These are phyloP conservation scores for Capsicum baccatum DNA, from an alignment of 257 asterid genomes.

Conservation along the genomic window DNA sequence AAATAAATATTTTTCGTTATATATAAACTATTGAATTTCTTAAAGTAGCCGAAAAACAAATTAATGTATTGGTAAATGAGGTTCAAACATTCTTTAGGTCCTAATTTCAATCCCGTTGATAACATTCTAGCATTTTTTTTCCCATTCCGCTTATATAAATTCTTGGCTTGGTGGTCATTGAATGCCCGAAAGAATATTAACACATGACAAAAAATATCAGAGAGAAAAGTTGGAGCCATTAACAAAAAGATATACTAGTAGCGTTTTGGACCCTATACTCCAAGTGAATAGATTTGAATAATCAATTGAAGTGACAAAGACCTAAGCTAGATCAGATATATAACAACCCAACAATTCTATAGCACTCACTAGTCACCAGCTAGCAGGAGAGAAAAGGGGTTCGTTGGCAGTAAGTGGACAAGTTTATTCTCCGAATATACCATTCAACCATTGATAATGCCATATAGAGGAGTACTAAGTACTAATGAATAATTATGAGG, in stretches of 20 bases:
- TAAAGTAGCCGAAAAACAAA: no score
- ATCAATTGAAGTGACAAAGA: constrained; percentile 23
- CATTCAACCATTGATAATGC: constrained; percentile 29
- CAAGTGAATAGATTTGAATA: constrained; percentile 3
- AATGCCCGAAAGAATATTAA: neutral
- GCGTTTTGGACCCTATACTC: constrained; percentile 10
- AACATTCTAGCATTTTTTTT: neutral
- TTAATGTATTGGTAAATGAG: no score
- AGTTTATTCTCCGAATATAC: constrained; percentile 34
- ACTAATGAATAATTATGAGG: neutral
- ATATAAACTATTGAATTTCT: neutral
- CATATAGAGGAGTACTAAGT: constrained; percentile 13
- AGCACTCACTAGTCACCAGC: neutral
- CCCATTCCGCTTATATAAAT: neutral
- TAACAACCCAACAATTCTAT: constrained; percentile 14
- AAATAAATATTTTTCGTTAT: neutral
- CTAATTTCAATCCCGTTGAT: neutral
- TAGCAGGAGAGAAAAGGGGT: neutral
- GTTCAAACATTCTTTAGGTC: neutral
- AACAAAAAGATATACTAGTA: neutral
- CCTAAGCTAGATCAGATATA: neutral
- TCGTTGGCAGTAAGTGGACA: constrained; percentile 29
- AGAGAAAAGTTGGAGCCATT: neutral
- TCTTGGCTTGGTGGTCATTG: accelerated
- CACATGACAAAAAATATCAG: neutral